Evolutionary conservation across 2,329 filamentous ascomycete genomes (phyloP).

Genomic region (Fusarium dimerum): DNA sequence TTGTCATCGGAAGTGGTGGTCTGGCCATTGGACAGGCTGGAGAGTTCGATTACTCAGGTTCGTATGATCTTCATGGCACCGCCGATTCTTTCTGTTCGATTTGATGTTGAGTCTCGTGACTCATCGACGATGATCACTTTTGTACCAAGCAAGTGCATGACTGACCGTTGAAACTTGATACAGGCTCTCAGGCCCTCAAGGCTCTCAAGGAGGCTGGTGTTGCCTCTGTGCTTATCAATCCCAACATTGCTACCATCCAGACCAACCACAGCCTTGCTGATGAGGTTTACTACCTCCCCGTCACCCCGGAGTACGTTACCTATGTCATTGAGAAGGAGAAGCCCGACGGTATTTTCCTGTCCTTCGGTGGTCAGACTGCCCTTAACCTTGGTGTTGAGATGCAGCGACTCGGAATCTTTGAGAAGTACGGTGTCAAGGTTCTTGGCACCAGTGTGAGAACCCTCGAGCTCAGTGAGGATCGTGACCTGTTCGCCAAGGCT

Average conservation of each 20-base stretch:
- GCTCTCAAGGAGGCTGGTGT: slow-evolving; percentile 95
- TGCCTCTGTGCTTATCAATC: slow-evolving; percentile 90
- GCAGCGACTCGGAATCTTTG: slow-evolving; percentile 93
- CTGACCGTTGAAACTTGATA: slow-evolving; percentile 20
- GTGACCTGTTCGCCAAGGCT: slow-evolving; percentile 93
- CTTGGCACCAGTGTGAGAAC: slow-evolving; percentile 94
- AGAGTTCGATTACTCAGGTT: slow-evolving; percentile 98
- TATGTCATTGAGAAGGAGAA: slow-evolving; percentile 96
- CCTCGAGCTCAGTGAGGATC: slow-evolving; percentile 90
- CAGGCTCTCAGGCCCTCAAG: slow-evolving; percentile 94
- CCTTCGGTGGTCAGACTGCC: slow-evolving; percentile 95
- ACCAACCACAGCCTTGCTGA: slow-evolving; percentile 95
- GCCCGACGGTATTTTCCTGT: slow-evolving; percentile 95
- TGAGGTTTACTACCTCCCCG: slow-evolving; percentile 96
- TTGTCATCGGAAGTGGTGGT: slow-evolving; percentile 94
- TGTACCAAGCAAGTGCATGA: slow-evolving; percentile 11
- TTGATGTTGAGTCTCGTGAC: slow-evolving; percentile 9
- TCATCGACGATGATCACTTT: slow-evolving; percentile 6
- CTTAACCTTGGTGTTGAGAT: slow-evolving; percentile 96
- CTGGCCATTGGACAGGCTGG: slow-evolving; percentile 96
- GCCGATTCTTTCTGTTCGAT: slow-evolving; percentile 6
- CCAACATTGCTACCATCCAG: slow-evolving; percentile 98
- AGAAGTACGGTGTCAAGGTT: slow-evolving; percentile 93
- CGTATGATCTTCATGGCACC: slow-evolving; percentile 35
- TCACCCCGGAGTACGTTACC: slow-evolving; percentile 95